Evolutionary conservation across 768 basidiomycete species (phyloP).

Genomic region (Leccinum fibrillosum): DNA sequence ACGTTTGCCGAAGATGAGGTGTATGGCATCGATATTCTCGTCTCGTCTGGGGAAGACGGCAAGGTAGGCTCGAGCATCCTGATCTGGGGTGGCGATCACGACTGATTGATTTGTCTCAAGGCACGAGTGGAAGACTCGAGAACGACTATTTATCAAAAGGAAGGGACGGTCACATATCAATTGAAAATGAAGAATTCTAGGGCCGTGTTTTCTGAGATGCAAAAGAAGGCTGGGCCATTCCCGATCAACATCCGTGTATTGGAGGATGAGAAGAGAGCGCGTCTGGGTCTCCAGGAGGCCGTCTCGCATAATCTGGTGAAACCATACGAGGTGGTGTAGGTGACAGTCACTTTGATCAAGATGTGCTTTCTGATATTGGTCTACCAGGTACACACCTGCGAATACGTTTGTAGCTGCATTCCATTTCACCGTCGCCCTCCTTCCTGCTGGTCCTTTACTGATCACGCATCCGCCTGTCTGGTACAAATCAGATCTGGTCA

Average conservation of each 20-base stretch:
- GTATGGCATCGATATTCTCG: constrained; percentile 89
- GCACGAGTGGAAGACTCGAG: constrained; percentile 85
- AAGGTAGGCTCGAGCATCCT: constrained; percentile 51
- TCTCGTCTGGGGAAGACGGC: constrained; percentile 86
- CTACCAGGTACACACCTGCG: constrained; percentile 69
- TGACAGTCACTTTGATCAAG: constrained; percentile 12
- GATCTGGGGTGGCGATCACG: background rate
- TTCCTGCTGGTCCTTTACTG: constrained; percentile 82
- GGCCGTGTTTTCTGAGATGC: constrained; percentile 94
- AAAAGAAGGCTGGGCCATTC: constrained; percentile 97
- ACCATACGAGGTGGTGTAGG: constrained; percentile 92
- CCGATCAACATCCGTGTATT: constrained; percentile 94
- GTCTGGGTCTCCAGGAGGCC: constrained; percentile 94
- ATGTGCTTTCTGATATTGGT: background rate
- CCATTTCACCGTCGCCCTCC: constrained; percentile 95
- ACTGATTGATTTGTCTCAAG: constrained; percentile 39
- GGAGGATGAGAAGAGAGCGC: constrained; percentile 93
- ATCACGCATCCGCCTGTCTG: constrained; percentile 87
- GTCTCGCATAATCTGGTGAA: constrained; percentile 92
- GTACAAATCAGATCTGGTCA: constrained; percentile 91
- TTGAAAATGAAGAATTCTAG: constrained; percentile 98
- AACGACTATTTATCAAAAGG: constrained; percentile 92
- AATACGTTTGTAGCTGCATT: constrained; percentile 90
- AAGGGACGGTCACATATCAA: constrained; percentile 83
- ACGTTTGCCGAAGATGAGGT: constrained; percentile 93